phyloP scores from a whole-genome alignment of 345 rosid species.

The Dovyalis caffra region DNA sequence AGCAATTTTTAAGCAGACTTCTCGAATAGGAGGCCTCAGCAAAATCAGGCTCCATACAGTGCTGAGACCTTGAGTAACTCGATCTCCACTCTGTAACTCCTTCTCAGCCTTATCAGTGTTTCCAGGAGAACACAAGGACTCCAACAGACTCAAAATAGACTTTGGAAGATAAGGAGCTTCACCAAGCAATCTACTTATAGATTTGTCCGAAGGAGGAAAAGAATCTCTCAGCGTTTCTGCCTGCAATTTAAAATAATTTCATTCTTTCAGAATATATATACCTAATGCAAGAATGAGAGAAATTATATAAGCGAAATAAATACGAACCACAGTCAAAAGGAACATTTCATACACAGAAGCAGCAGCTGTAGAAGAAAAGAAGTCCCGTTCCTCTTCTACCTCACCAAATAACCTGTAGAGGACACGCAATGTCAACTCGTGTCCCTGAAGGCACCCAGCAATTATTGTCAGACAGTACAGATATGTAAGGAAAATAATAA shows the following conservation, averaged over 20 bases:
- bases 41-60: slow-evolving; percentile 85
- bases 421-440: slow-evolving; percentile 93
- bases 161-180: slow-evolving; percentile 91
- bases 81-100: slow-evolving; percentile 77
- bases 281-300: slow-evolving; percentile 12
- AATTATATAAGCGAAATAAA: slow-evolving; percentile 16
- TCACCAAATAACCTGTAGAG: slow-evolving; percentile 91
- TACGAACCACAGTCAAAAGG: slow-evolving; percentile 73
- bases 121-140: slow-evolving; percentile 77
- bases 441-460: slow-evolving; percentile 80
- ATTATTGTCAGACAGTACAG: slow-evolving; percentile 33
- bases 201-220: slow-evolving; percentile 98
- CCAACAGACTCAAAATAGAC: slow-evolving; percentile 75
- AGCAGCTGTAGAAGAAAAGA: slow-evolving; percentile 88
- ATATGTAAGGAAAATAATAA: slow-evolving; percentile 4
- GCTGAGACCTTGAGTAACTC: slow-evolving; percentile 98
- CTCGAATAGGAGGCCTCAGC: slow-evolving; percentile 81
- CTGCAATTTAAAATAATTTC: slow-evolving; percentile 40
- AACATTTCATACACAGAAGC: slow-evolving; percentile 83
- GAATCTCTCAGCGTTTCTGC: slow-evolving; percentile 91
- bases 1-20: slow-evolving; percentile 83
- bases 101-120: slow-evolving; percentile 52
- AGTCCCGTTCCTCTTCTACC: slow-evolving; percentile 94
- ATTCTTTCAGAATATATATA: neutral
- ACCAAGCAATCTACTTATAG: slow-evolving; percentile 82